phyloP scores from a whole-genome alignment of 2,329 filamentous ascomycete genomes.

The Diatrype stigma region DNA sequence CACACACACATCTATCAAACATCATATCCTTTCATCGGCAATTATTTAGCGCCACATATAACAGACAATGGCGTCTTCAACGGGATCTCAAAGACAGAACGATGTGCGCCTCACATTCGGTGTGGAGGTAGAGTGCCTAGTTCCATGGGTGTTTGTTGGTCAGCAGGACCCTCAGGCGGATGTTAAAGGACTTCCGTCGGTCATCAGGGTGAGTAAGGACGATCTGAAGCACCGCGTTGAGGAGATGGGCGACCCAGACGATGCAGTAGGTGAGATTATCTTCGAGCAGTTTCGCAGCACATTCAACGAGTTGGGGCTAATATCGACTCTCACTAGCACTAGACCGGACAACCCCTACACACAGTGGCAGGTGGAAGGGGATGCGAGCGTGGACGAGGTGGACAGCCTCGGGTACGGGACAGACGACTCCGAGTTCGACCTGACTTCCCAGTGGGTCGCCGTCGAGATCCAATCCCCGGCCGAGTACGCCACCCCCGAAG shows the following conservation, averaged over 20 bases:
- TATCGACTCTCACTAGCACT: background rate
- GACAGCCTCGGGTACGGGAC: background rate
- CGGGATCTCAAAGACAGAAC: no score
- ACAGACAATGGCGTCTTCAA: no score
- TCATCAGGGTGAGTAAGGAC: constrained; percentile 1
- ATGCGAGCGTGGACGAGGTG: background rate
- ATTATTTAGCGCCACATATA: no score
- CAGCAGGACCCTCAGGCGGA: background rate
- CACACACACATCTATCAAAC: no score
- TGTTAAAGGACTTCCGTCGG: constrained; percentile 4
- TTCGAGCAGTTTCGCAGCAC: background rate
- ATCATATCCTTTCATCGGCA: no score
- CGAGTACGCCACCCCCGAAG: constrained; percentile 4
- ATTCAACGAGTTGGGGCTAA: background rate
- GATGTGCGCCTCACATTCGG: constrained; percentile 16
- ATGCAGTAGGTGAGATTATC: background rate
- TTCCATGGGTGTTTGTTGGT: constrained; percentile 1
- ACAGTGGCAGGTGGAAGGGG: background rate
- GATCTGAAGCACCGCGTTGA: background rate
- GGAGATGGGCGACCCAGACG: background rate
- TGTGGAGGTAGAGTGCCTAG: constrained; percentile 13
- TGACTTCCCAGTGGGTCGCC: constrained; percentile 3
- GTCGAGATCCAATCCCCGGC: constrained; percentile 11
- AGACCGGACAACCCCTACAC: no score
- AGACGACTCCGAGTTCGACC: background rate